A percentile compares a stretch with the other conserved stretches of the same genome.
Conservation (phyloP, 2,329 filamentous ascomycete species). For the Ceratocystis destructans region DNA sequence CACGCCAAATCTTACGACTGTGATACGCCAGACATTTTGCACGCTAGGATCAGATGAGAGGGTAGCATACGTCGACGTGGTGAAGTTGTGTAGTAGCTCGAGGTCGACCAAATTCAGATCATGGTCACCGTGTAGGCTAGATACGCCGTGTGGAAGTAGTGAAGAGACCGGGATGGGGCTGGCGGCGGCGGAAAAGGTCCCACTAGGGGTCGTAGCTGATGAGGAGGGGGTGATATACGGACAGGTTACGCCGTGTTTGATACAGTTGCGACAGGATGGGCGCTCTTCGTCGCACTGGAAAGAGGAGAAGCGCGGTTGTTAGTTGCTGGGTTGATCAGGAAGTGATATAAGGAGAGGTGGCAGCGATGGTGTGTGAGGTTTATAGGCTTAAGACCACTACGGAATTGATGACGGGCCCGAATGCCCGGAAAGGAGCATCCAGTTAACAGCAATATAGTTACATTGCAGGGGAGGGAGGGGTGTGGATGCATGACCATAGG, state of each 20-base stretch:
- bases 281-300: constrained; percentile 24
- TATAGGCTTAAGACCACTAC: neutral
- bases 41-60: constrained; percentile 28
- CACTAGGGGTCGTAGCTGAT: constrained; percentile 13
- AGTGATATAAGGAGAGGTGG: neutral
- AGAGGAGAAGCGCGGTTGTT: neutral
- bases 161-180: neutral
- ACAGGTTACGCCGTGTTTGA: constrained; percentile 24
- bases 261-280: constrained; percentile 23
- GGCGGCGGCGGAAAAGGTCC: constrained; percentile 1
- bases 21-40: constrained; percentile 34
- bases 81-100: constrained; percentile 41
- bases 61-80: constrained; percentile 35
- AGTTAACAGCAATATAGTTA: neutral
- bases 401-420: neutral
- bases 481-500: neutral
- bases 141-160: constrained; percentile 6
- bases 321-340: neutral
- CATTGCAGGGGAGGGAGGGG: neutral
- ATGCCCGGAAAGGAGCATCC: neutral
- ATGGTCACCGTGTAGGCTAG: constrained; percentile 14
- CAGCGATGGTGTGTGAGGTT: neutral
- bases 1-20: constrained; percentile 35
- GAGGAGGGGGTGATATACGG: constrained; percentile 17
- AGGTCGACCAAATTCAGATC: constrained; percentile 32